Evolutionary conservation across 2,329 filamentous ascomycete genomes (phyloP), one percentile per base, ranked within the genome.

Genomic region (Fusarium goolgardi): DNA sequence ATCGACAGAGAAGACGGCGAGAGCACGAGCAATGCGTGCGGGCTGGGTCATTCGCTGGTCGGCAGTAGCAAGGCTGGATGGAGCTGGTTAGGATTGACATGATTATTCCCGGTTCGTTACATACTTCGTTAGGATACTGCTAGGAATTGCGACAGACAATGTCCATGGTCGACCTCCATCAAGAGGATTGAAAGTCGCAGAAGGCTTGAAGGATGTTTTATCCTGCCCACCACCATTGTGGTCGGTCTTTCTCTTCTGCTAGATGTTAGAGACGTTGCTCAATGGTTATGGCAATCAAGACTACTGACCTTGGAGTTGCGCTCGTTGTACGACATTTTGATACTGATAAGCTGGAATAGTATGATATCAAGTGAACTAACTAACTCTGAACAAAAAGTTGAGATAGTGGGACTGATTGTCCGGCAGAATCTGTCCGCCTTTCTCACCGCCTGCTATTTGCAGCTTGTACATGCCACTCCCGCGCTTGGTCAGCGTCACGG

Each of bases 1-100:
- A 76, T 97, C 93, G 70, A 97, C 86, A 73, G 88, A 90, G 80
- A 96, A 96, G 66, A 96, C 90, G 64, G 92, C 91, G 52, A 93
- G 85, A 34, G 92, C 92, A 54, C 93, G 91, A 8, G 93, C 93
- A 54, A 97, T 89, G 67, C 91, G 89, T 10, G 91, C 91, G 2
- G 90, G 90, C 47, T 91, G 83, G 47, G 86, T 84, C 35, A 90
- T 93, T 75, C 93, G 90, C 75, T 92, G 89, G 63, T 96, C 92
- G 66, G 90, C 88, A 12, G 90, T 91, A 59, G 87, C 83, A 37
- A 90, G 88, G 75, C 91, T 94, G 50, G 69, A 18, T 94, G 50
- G 69, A 18, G 11, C 4, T 31, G 9, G 29, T 61, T 40, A 63
- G 56, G 1, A 45, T 20, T 7, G 27, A 8, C 18, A 20, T 8